phyloP scores from a whole-genome alignment of 768 basidiomycete genomes.

The Lactifluus pinguis region DNA sequence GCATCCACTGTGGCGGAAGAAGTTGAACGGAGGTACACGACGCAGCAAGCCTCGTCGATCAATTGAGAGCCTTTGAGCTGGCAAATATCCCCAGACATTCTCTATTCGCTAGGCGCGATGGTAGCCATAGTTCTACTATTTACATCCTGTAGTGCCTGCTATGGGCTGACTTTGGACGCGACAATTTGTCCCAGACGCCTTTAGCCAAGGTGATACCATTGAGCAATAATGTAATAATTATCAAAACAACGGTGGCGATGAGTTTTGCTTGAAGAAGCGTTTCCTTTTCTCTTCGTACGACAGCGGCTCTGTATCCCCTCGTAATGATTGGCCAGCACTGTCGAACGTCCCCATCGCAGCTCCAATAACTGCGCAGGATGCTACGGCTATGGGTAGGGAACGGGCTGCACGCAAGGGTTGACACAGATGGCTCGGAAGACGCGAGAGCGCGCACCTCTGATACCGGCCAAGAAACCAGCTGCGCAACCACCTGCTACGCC shows the following conservation, averaged over 20 bases:
- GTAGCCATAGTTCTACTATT: background rate
- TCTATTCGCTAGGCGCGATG: background rate
- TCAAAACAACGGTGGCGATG: constrained; percentile 35
- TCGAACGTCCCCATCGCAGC: constrained; percentile 76
- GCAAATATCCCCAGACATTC: background rate
- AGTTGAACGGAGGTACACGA: constrained; percentile 8
- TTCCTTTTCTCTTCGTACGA: constrained; percentile 60
- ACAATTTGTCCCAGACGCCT: background rate
- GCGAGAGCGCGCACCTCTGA: constrained; percentile 49
- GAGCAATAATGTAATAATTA: background rate
- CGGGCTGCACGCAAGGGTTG: constrained; percentile 42
- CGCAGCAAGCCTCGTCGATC: background rate
- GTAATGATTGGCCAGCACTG: constrained; percentile 55
- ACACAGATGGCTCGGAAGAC: background rate
- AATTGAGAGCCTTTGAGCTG: background rate
- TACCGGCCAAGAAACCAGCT: constrained; percentile 84
- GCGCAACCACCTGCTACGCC: constrained; percentile 85
- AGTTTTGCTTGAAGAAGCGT: constrained; percentile 74
- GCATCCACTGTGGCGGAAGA: constrained; percentile 4
- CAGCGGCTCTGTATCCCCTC: constrained; percentile 36
- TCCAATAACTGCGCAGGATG: constrained; percentile 70
- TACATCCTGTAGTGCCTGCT: background rate
- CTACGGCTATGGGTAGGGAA: constrained; percentile 75
- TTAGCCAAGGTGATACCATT: background rate
- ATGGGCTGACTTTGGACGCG: background rate